Conservation (phyloP, 257 asterid genomes). For the Leptodermis oblonga region DNA sequence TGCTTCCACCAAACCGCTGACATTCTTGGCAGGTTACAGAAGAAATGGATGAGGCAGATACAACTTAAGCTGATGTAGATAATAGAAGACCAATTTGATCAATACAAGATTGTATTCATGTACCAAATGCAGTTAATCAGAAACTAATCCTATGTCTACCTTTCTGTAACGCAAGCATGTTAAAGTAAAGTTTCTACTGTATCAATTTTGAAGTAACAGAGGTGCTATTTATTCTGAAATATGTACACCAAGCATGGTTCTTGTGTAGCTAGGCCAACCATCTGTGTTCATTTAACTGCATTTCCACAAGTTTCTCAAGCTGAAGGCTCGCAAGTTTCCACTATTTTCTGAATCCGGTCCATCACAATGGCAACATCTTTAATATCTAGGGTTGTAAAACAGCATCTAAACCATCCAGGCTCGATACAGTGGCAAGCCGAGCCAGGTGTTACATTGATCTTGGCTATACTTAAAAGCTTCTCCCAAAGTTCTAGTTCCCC, state of each 20-base stretch:
- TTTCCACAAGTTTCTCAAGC: slow-evolving; percentile 37
- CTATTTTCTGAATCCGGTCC: slow-evolving; percentile 58
- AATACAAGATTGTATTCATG: not conserved
- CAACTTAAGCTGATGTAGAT: slow-evolving; percentile 55
- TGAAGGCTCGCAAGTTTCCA: slow-evolving; percentile 65
- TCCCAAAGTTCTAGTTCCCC: slow-evolving; percentile 97
- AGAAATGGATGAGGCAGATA: slow-evolving; percentile 64
- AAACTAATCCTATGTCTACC: slow-evolving; percentile 4
- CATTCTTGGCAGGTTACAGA: slow-evolving; percentile 33
- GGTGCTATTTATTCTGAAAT: not conserved
- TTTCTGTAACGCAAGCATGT: not conserved
- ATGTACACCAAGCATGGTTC: not conserved
- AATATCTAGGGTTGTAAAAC: slow-evolving; percentile 62
- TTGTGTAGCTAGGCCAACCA: not conserved
- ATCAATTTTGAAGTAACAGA: not conserved
- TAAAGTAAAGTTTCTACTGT: not conserved
- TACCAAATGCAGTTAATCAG: not conserved
- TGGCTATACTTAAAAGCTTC: slow-evolving; percentile 61
- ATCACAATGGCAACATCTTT: slow-evolving; percentile 65
- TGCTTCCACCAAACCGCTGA: slow-evolving; percentile 46
- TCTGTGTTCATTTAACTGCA: slow-evolving; percentile 16
- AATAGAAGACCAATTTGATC: not conserved
- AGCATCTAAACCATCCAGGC: slow-evolving; percentile 95
- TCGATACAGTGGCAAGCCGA: slow-evolving; percentile 96
- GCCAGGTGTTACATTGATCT: slow-evolving; percentile 82